These are phyloP conservation scores for Neospermospora avenae DNA, from an alignment of 2,329 filamentous ascomycete species.

Conservation along the genomic window DNA sequence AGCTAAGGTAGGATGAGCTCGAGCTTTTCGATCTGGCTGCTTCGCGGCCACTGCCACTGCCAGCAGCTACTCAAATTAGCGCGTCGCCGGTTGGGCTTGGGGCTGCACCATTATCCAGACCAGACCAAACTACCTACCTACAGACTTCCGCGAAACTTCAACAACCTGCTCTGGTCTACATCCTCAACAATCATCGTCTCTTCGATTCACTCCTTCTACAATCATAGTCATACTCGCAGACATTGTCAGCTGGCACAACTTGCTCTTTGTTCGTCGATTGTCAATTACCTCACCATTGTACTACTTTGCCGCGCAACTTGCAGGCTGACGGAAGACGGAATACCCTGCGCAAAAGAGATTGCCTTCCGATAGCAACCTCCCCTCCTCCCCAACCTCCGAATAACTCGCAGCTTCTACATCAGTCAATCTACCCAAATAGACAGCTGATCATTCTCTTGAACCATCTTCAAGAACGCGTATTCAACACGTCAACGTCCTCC, in stretches of 20 bases:
- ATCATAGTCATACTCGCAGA: background rate
- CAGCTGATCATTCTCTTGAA: background rate
- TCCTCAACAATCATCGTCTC: background rate
- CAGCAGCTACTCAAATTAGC: background rate
- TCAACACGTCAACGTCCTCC: background rate
- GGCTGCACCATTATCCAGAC: background rate
- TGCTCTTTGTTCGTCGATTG: background rate
- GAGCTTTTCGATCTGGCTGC: background rate
- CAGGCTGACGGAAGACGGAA: constrained; percentile 3
- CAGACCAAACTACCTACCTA: too few species aligned
- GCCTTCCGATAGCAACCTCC: constrained; percentile 5
- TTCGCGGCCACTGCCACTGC: background rate
- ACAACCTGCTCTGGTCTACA: background rate
- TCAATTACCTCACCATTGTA: background rate
- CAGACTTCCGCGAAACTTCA: background rate
- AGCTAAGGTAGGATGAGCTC: background rate
- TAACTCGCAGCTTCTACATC: constrained; percentile 1
- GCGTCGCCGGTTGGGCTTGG: background rate
- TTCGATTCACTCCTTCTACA: background rate
- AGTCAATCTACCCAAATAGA: background rate
- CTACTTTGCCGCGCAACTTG: constrained; percentile 2
- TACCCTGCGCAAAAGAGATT: constrained; percentile 3
- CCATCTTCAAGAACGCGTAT: background rate
- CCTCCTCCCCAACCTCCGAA: constrained; percentile 6
- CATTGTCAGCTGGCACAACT: background rate